These are phyloP conservation scores for Penicillium pancosmium DNA, from an alignment of 495 filamentous ascomycete species.

Conservation along the genomic window DNA sequence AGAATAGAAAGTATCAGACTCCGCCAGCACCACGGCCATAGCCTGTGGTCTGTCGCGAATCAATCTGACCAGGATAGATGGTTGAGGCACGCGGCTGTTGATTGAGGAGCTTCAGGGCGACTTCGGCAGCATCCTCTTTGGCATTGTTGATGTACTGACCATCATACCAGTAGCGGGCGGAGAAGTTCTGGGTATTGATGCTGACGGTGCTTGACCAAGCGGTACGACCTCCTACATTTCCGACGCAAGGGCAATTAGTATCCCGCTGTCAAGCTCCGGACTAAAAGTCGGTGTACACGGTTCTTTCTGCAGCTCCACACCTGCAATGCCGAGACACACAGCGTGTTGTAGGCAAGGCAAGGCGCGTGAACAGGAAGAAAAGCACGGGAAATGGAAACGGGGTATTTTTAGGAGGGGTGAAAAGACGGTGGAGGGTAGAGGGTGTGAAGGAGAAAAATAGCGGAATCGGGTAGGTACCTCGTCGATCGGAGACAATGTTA, in stretches of 20 bases:
- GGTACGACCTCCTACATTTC: constrained; percentile 74
- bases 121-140: constrained; percentile 85
- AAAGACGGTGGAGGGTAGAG: constrained; percentile 7
- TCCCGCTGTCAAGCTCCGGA: constrained; percentile 29
- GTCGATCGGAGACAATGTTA: constrained; percentile 75
- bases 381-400: not conserved
- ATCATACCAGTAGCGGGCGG: constrained; percentile 89
- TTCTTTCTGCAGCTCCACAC: constrained; percentile 33
- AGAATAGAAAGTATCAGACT: constrained; percentile 14
- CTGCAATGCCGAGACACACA: constrained; percentile 30
- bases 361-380: constrained; percentile 5
- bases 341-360: constrained; percentile 9
- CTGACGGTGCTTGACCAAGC: constrained; percentile 82
- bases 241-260: constrained; percentile 26
- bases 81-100: constrained; percentile 27
- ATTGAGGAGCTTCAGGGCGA: constrained; percentile 56
- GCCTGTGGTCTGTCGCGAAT: constrained; percentile 19
- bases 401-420: constrained; percentile 1
- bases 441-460: constrained; percentile 11
- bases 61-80: constrained; percentile 33
- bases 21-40: constrained; percentile 25
- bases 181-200: constrained; percentile 55
- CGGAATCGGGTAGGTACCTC: constrained; percentile 57
- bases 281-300: constrained; percentile 46
- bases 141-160: constrained; percentile 84